Base-by-base conservation (phyloP, 164 flowering plant species). In the Nelumbo lutea region DNA sequence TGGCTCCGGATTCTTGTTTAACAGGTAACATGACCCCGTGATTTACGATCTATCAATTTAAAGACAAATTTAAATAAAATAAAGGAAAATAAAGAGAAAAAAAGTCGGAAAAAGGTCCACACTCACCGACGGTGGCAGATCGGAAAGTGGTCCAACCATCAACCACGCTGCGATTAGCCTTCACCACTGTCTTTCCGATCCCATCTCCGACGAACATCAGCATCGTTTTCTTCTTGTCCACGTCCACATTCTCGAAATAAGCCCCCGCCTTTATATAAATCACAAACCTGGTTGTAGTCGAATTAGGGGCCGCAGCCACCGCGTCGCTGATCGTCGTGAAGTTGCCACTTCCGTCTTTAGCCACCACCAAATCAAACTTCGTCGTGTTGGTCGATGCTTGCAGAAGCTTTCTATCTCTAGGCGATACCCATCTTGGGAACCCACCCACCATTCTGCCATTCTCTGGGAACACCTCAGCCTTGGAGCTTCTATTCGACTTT, bases 191-290 rank as follows among this genome's bases (percentile, higher is more conserved):
- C 71, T 92, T 88, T 46, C 83, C 90, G n/a, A 92, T 87, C 15
- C 98, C 98, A 68, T 95, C 98, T 47, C 98, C 98, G 3, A 90
- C 51, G 57, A 95, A 88, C 96, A 86, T 90, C 64, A 95, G 38
- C 66, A 67, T 90, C 0, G 71, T 81, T 79, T 89, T 85, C 79
- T 80, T 83, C 76, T 73, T 86, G 43, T 1, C 79, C 38, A 95
- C 87, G 38, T 89, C 96, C 64, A 95, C 85, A 56, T 92, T 85
- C 81, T 92, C 99, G 6, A 79, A 79, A 73, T 95, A 95, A 2
- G 81, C 88, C 62, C 99, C 98, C 0, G 83, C 78, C 76, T 95
- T 90, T 45, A 95, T 88, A 62, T 91, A 80, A 42, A 95, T 95
- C 75, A 95, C 91, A 62, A 88, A 90, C 69, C 97, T 83, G 9